A percentile compares a stretch with the other conserved stretches of the same genome.
Conservation (phyloP, 2,329 filamentous ascomycete species). For the Aureobasidium subglaciale region DNA sequence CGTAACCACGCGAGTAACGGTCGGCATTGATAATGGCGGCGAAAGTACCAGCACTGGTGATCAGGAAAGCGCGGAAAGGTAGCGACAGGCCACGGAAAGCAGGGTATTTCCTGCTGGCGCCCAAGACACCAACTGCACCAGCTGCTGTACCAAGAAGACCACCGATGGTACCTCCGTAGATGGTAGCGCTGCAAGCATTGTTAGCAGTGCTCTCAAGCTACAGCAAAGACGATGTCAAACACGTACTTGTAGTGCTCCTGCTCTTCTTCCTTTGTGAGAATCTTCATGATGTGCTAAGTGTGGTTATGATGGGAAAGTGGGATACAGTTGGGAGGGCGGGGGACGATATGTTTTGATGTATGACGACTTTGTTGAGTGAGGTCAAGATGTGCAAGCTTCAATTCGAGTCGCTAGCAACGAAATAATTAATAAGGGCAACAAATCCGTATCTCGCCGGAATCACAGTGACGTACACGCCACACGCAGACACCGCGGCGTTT, state of each 20-base stretch:
- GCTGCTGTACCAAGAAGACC: conserved; percentile 59
- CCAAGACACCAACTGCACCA: conserved; percentile 61
- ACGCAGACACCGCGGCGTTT: conserved; percentile 7
- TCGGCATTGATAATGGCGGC: conserved; percentile 79
- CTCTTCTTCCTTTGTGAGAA: conserved; percentile 92
- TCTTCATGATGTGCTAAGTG: conserved; percentile 63
- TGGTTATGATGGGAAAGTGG: not conserved
- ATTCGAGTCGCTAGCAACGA: not conserved
- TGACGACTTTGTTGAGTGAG: conserved; percentile 8
- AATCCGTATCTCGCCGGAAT: conserved; percentile 8
- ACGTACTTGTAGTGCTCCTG: conserved; percentile 67
- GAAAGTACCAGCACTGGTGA: conserved; percentile 76
- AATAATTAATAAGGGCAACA: conserved; percentile 5
- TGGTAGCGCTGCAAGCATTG: conserved; percentile 49
- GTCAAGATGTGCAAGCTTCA: not conserved
- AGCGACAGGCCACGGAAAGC: conserved; percentile 76
- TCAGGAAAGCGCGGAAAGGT: conserved; percentile 85
- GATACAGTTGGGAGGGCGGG: not conserved
- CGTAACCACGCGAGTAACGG: conserved; percentile 61
- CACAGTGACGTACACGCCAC: conserved; percentile 6
- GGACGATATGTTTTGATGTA: conserved; percentile 3
- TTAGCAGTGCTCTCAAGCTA: conserved; percentile 17
- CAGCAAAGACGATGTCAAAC: not conserved
- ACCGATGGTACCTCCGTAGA: conserved; percentile 73
- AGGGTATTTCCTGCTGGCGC: conserved; percentile 63